Base-by-base conservation (phyloP, 352 stramenopile genomes). In the Thalassiosira mediterranea region DNA sequence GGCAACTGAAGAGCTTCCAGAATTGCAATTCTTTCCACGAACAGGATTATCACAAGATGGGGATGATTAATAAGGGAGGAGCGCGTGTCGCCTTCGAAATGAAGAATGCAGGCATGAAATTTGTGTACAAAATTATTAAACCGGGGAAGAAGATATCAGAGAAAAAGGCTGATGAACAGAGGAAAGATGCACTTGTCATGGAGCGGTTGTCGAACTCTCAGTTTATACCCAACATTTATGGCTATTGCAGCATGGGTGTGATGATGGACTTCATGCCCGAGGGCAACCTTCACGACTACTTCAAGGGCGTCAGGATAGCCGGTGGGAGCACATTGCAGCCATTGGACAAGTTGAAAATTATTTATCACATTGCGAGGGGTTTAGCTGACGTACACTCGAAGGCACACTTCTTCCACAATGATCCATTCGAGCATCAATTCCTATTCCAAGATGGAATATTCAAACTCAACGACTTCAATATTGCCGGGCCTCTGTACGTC, bases 401-500 rank as follows among this genome's bases (percentile, higher is more conserved):
- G 46, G 68, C 76, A 70, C 51, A 26, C 25, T 51, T 72, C 32
- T 79, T 76, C 60, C 75, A 83, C 57, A 76, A 79, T 54, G 75
- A 83, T 60, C 54, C 79, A 60, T 83, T 68, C 51, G 79, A 68
- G 10, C 75, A 83, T 53, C 75, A 83, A 77, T 83, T 57, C 63
- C 56, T 83, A 11, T 80, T 83, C 51, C 69, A 80, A 52, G 53
- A 80, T 56, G 69, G 75, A 15, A 25, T 80, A 10, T 84, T 84
- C 63, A 84, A 81, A 68, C 57, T 84, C 1, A 84, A 84, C 46
- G 70, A 84, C 46, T 84, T 84, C 44, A 81, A 84, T 28, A 72
- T 62, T 26, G 76, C 63, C 28, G 10, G 40, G 26, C 62, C 71
- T 29, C 72, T 84, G 44, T 78, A 77, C 37, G 26, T 73, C 1